Base-by-base conservation (phyloP, 1,284 basidiomycete species). In the Marasmius oreades region DNA sequence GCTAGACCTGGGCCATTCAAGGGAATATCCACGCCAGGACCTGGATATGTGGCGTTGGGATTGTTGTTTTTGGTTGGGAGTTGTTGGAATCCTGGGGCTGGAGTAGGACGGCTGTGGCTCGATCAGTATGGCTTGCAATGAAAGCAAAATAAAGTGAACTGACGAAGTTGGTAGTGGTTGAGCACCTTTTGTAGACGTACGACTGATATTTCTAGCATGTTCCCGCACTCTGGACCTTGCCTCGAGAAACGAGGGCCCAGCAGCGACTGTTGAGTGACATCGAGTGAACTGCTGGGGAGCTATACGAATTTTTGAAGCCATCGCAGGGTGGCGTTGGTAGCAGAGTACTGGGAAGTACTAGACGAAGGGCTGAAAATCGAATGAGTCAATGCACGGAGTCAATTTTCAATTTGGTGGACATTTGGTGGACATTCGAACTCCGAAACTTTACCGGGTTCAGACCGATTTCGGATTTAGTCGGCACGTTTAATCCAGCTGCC, bases 191-290 rank as follows among this genome's bases (percentile, higher is more conserved):
- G 75, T 68, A 11, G 86, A 80, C 12, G 86, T 81, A 61, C 83
- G 83, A 70, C 88, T 89, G 66, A 93, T 81, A 63, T 83, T 78
- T 63, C 80, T 70, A 16, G 77, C 79, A 66, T 79, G 85, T 66
- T 90, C 88, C 63, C 82, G 75, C 51, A 93, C 85, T 70, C 90
- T 84, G 46, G 80, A 79, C 72, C 85, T 87, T 51, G 86, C 85
- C 39, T 89, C 86, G 55, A 85, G 67, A 66, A 88, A 85, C 10
- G 83, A 82, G 36, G 71, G 63, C 26, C 70, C 66, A 5, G 76
- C 67, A 46, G 70, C 64, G 11, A 72, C 69, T n/a, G 82, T 84
- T 2, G 84, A 85, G 58, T 77, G 78, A 60, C 77, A 75, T 64
- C 85, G 76, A 16, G 70, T 67, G 60, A 82, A 75, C n/a, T 42